phyloP scores from a whole-genome alignment of 1,284 basidiomycete genomes.

The Ustilago esculenta region DNA sequence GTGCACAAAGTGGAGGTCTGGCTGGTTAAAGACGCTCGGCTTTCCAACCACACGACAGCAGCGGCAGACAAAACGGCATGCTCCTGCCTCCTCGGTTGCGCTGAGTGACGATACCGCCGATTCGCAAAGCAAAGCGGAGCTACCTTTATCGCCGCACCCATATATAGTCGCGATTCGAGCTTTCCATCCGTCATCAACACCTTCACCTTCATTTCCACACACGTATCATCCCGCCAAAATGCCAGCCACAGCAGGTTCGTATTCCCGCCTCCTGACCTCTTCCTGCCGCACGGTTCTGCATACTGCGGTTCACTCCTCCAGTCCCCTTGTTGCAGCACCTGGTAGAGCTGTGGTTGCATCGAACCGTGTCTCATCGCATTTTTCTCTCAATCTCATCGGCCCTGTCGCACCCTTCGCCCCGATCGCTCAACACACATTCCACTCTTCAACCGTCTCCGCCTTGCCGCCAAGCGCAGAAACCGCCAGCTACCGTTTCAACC shows the following conservation, averaged over 20 bases:
- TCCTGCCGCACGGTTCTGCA: neutral
- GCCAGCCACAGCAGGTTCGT: slow-evolving; percentile 55
- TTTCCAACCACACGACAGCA: too few relatives aligned
- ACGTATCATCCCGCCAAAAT: too few relatives aligned
- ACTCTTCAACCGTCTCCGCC: neutral
- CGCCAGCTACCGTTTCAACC: slow-evolving; percentile 62
- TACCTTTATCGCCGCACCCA: too few relatives aligned
- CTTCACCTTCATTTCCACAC: too few relatives aligned
- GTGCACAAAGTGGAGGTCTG: too few relatives aligned
- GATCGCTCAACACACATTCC: slow-evolving; percentile 1
- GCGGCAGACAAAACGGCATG: neutral
- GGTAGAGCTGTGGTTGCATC: too few relatives aligned
- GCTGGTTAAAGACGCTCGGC: too few relatives aligned
- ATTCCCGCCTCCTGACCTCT: slow-evolving; percentile 6
- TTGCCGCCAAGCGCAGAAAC: slow-evolving; percentile 51
- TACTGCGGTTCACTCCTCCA: neutral
- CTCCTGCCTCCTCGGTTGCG: neutral
- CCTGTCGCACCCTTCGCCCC: too few relatives aligned
- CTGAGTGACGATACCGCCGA: too few relatives aligned
- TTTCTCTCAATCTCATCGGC: neutral
- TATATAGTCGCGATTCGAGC: too few relatives aligned
- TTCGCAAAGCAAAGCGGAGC: too few relatives aligned
- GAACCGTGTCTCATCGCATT: slow-evolving; percentile 7
- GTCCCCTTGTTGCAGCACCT: neutral
- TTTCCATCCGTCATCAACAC: too few relatives aligned